phyloP scores from a whole-genome alignment of 2,329 filamentous ascomycete genomes.

The Cladosporium oxysporum region DNA sequence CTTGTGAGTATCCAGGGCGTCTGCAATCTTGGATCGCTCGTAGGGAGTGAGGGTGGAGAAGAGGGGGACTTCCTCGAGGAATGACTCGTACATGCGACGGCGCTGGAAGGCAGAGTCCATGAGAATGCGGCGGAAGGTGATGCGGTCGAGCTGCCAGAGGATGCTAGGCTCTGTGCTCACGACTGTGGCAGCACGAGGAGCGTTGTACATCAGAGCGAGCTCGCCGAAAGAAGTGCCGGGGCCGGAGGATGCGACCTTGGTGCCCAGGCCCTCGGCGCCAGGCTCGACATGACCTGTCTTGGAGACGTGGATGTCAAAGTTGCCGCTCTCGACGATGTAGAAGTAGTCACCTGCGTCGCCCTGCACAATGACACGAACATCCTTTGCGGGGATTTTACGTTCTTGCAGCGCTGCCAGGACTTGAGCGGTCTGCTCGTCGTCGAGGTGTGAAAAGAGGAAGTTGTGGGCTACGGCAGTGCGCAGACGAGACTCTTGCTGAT shows the following conservation, averaged over 20 bases:
- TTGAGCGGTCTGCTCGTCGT: slow-evolving; percentile 86
- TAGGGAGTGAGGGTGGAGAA: slow-evolving; percentile 82
- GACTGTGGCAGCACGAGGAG: slow-evolving; percentile 91
- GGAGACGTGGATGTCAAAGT: slow-evolving; percentile 91
- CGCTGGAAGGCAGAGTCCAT: slow-evolving; percentile 98
- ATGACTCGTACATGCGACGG: slow-evolving; percentile 94
- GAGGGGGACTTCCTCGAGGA: slow-evolving; percentile 89
- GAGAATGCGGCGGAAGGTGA: slow-evolving; percentile 95
- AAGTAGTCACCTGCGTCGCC: slow-evolving; percentile 97
- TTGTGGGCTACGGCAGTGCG: slow-evolving; percentile 81
- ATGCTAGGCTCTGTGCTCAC: slow-evolving; percentile 80
- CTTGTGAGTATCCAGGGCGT: slow-evolving; percentile 89
- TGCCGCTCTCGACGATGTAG: slow-evolving; percentile 90
- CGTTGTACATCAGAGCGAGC: slow-evolving; percentile 97
- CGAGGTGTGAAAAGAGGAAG: slow-evolving; percentile 90
- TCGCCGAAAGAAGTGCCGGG: slow-evolving; percentile 95
- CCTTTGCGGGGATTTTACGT: slow-evolving; percentile 92
- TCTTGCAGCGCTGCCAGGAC: slow-evolving; percentile 90
- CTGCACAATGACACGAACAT: slow-evolving; percentile 87
- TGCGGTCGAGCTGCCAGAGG: slow-evolving; percentile 90
- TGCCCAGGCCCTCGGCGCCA: slow-evolving; percentile 78
- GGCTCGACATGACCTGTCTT: slow-evolving; percentile 72
- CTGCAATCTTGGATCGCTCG: slow-evolving; percentile 95
- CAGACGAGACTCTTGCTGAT: slow-evolving; percentile 77
- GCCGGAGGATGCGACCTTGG: slow-evolving; percentile 77